Base-by-base conservation (phyloP, 495 filamentous ascomycete genomes). In the Neurospora pannonica region DNA sequence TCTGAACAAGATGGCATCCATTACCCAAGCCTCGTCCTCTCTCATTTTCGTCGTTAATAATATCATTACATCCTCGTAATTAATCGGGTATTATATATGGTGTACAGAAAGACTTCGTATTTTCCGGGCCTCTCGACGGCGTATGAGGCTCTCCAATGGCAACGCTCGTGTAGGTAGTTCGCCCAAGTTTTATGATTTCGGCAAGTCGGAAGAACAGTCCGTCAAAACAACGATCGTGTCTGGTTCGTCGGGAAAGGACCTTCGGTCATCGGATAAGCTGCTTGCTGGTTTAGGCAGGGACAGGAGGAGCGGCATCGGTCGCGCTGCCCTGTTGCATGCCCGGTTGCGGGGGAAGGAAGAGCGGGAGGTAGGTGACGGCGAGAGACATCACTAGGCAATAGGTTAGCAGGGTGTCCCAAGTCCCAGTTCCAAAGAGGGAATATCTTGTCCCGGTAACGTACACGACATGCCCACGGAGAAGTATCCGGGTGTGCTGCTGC, bases 381-480 rank as follows among this genome's bases (percentile, higher is more conserved):
- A 97, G 86, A 62, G 93, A 89, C 90, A 97, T 90, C 75, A 95
- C 93, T 94, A 74, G n/a, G 72, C 79, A 17, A 17, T 21, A 19
- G 38, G 28, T 75, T 71, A 84, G 79, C 72, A 76, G n/a, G n/a
- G n/a, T n/a, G n/a, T n/a, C n/a, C n/a, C n/a, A n/a, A n/a, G n/a
- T n/a, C n/a, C n/a, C n/a, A n/a, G n/a, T n/a, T n/a, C n/a, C n/a
- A n/a, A n/a, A n/a, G n/a, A n/a, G n/a, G n/a, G n/a, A n/a, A n/a
- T n/a, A n/a, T n/a, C n/a, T 67, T 15, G 48, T 28, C 28, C 28
- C 34, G 24, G 31, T n/a, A 34, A 86, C 94, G 79, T 86, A 97
- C 94, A 80, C 13, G 94, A 88, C 94, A 97, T 97, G 76, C 90
- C 87, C 60, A 97, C 92, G 70, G 89, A 90, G 83, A 97, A 93